Evolutionary conservation across 768 basidiomycete genomes (phyloP).

Genomic region (Boletales sp.): DNA sequence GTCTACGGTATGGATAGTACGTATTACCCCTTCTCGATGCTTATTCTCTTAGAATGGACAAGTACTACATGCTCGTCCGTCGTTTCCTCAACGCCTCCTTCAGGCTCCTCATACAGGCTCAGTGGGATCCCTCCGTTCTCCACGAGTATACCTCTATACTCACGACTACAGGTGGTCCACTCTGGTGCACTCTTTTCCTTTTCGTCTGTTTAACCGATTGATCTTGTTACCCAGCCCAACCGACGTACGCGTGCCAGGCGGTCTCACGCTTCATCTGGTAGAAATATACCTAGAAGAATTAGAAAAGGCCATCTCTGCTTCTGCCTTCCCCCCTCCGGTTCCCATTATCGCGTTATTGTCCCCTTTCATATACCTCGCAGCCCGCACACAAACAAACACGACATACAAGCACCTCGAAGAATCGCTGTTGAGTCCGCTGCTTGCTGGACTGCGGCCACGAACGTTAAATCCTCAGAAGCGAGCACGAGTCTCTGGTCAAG

Average conservation of each 20-base stretch:
- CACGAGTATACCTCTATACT: conserved; percentile 70
- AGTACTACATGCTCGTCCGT: conserved; percentile 94
- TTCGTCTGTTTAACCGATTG: background rate
- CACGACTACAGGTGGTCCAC: conserved; percentile 64
- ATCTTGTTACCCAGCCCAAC: conserved; percentile 44
- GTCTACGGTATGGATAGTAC: conserved; percentile 60
- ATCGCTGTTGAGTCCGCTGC: conserved; percentile 65
- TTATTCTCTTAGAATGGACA: conserved; percentile 71
- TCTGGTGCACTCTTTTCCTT: conserved; percentile 54
- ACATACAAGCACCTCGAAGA: conserved; percentile 74
- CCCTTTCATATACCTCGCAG: conserved; percentile 73
- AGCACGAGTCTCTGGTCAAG: conserved; percentile 28
- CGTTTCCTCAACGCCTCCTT: conserved; percentile 86
- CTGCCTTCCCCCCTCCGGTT: conserved; percentile 32
- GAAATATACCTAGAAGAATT: conserved; percentile 92
- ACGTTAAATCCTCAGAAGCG: conserved; percentile 46
- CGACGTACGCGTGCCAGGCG: conserved; percentile 69
- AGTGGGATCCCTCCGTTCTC: conserved; percentile 61
- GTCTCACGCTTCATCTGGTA: conserved; percentile 80
- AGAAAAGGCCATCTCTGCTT: conserved; percentile 52
- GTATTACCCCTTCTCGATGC: background rate
- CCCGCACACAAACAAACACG: conserved; percentile 57
- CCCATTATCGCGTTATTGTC: conserved; percentile 53
- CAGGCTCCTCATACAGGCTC: conserved; percentile 62
- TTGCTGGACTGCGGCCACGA: conserved; percentile 46